Conservation (phyloP, 768 basidiomycete species). For the Termitomyces sp. region DNA sequence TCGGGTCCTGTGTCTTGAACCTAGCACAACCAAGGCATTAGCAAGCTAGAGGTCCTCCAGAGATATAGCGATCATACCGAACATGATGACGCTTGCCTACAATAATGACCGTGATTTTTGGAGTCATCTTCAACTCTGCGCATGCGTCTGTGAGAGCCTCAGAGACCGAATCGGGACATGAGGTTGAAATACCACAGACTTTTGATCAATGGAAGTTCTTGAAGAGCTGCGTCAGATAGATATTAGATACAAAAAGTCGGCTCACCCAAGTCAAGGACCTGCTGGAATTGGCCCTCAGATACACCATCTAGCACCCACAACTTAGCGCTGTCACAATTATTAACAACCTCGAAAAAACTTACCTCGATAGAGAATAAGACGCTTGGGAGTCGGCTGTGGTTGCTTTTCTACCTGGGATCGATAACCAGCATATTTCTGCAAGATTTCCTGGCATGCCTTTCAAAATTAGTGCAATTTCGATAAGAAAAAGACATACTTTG, state of each 20-base stretch:
- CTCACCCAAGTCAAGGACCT: conserved; percentile 54
- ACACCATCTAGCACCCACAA: conserved; percentile 41
- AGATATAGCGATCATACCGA: not conserved
- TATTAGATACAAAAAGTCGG: not conserved
- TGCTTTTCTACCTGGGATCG: conserved; percentile 45
- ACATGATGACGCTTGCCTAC: conserved; percentile 76
- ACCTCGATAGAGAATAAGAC: conserved; percentile 75
- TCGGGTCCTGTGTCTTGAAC: conserved; percentile 24
- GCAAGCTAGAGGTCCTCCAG: not conserved
- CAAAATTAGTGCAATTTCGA: not conserved
- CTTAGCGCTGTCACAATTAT: conserved; percentile 17
- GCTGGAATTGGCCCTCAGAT: conserved; percentile 46
- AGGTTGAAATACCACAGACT: conserved; percentile 30
- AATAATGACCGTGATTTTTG: conserved; percentile 71
- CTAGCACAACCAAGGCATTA: conserved; percentile 13
- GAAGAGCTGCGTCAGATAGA: conserved; percentile 1
- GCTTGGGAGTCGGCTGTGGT: conserved; percentile 32
- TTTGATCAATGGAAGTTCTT: conserved; percentile 59
- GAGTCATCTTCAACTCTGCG: conserved; percentile 47
- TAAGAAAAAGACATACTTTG: conserved; percentile 33
- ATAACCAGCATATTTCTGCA: conserved; percentile 54
- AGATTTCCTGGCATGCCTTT: conserved; percentile 36
- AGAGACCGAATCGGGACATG: not conserved
- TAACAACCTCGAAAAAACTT: conserved; percentile 9
- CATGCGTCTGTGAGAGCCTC: conserved; percentile 52